Evolutionary conservation across 202 grass and related monocot species (phyloP).

Genomic region (Setaria viridis): DNA sequence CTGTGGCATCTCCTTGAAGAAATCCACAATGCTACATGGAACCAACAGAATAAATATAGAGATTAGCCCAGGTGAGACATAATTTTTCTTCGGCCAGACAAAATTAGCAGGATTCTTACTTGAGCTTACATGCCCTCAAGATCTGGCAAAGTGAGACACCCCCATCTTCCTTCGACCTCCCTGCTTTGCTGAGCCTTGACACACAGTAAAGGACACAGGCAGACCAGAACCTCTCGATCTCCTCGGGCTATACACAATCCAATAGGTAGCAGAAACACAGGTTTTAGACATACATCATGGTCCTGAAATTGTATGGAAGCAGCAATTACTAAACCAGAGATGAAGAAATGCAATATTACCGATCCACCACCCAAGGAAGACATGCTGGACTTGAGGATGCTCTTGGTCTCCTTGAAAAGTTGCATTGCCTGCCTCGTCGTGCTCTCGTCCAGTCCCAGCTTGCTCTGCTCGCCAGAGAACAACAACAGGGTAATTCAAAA

Average conservation of each 20-base stretch:
- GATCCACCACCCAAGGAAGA: slow-evolving; percentile 79
- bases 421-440: slow-evolving; percentile 66
- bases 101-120: slow-evolving; percentile 50
- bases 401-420: slow-evolving; percentile 75
- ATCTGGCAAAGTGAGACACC: slow-evolving; percentile 74
- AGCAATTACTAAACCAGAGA: neutral
- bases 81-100: slow-evolving; percentile 12
- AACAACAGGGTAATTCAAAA: slow-evolving; percentile 25
- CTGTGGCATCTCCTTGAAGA: slow-evolving; percentile 96
- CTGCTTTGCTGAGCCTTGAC: slow-evolving; percentile 69
- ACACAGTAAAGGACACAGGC: slow-evolving; percentile 87
- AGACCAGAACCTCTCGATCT: slow-evolving; percentile 82
- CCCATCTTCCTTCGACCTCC: slow-evolving; percentile 60
- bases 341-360: slow-evolving; percentile 46
- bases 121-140: slow-evolving; percentile 77
- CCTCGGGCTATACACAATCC: slow-evolving; percentile 63
- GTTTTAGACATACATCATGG: slow-evolving; percentile 18
- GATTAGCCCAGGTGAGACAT: slow-evolving; percentile 21
- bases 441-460: slow-evolving; percentile 70
- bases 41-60: slow-evolving; percentile 35
- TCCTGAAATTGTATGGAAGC: neutral
- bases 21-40: slow-evolving; percentile 71
- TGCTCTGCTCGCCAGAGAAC: slow-evolving; percentile 56
- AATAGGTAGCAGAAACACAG: slow-evolving; percentile 27
- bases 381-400: slow-evolving; percentile 67